Evolutionary conservation across 192 early-diverging fungal species (phyloP).

Genomic region (Chytriomyces sp.): DNA sequence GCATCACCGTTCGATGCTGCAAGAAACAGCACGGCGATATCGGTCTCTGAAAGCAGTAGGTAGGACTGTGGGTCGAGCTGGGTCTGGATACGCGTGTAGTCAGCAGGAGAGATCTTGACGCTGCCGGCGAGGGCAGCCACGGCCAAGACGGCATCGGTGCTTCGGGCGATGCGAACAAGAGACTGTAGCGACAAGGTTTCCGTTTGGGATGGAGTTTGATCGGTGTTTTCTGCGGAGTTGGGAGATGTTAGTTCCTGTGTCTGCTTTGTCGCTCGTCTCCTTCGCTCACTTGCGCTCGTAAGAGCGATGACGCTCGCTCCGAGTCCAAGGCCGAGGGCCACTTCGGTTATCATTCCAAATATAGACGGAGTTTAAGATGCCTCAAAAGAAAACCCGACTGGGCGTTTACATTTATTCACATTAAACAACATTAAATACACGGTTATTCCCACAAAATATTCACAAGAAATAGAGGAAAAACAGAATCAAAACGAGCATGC

Average conservation of each 20-base stretch:
- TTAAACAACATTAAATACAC: too few species aligned
- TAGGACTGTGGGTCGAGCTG: not conserved
- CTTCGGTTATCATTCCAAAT: conserved; percentile 16
- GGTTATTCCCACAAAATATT: too few species aligned
- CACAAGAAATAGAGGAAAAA: too few species aligned
- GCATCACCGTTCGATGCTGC: not conserved
- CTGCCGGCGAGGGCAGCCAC: not conserved
- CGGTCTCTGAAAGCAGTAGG: not conserved
- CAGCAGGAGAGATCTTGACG: not conserved
- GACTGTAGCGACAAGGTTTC: not conserved
- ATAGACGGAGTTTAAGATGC: too few species aligned
- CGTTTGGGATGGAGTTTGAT: not conserved
- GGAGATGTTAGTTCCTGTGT: not conserved
- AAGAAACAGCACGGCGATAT: not conserved
- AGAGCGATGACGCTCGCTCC: conserved; percentile 28
- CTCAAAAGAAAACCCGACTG: too few species aligned
- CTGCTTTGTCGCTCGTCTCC: not conserved
- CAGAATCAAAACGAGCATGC: too few species aligned
- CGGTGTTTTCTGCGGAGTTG: not conserved
- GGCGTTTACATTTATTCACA: too few species aligned
- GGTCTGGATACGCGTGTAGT: not conserved
- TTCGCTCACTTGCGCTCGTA: not conserved
- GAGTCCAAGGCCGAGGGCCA: conserved; percentile 20
- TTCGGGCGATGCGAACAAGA: not conserved
- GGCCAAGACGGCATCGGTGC: conserved; percentile 4